phyloP scores from a whole-genome alignment of 768 basidiomycete genomes.

The Xerocomus potaroensis region DNA sequence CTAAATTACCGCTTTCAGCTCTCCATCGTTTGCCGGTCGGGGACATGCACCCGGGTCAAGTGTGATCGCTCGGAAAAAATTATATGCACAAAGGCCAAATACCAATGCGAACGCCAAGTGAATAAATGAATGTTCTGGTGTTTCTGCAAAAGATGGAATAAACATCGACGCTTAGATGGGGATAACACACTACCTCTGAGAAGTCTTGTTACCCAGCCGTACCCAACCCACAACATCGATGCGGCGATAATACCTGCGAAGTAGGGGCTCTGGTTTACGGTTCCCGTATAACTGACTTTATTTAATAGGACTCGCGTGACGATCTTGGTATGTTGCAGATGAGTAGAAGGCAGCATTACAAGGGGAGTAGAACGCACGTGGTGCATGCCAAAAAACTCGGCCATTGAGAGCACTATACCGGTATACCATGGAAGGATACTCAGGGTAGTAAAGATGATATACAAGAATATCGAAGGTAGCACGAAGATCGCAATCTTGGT shows the following conservation, averaged over 20 bases:
- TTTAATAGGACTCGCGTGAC: constrained; percentile 85
- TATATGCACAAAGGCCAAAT: constrained; percentile 73
- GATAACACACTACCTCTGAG: constrained; percentile 51
- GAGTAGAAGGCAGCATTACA: background rate
- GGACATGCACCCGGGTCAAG: constrained; percentile 90
- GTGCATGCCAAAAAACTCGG: constrained; percentile 91
- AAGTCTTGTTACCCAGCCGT: constrained; percentile 76
- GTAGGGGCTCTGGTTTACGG: constrained; percentile 84
- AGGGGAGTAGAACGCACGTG: constrained; percentile 55
- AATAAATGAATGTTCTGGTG: constrained; percentile 67
- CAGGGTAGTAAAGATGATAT: constrained; percentile 79
- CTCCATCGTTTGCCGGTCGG: constrained; percentile 73
- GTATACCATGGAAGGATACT: constrained; percentile 88
- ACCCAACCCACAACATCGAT: constrained; percentile 84
- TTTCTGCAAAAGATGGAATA: constrained; percentile 45
- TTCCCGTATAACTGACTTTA: constrained; percentile 76
- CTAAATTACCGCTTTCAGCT: constrained; percentile 74
- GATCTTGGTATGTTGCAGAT: constrained; percentile 42
- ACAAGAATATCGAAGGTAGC: constrained; percentile 75
- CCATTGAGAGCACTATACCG: constrained; percentile 74
- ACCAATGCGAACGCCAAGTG: constrained; percentile 74
- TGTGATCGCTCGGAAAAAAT: constrained; percentile 86
- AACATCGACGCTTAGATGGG: background rate
- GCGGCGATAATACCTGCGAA: constrained; percentile 87
- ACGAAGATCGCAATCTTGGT: constrained; percentile 77